phyloP scores from a whole-genome alignment of 2,329 filamentous ascomycete species.

The Cytospora paraplurivora region DNA sequence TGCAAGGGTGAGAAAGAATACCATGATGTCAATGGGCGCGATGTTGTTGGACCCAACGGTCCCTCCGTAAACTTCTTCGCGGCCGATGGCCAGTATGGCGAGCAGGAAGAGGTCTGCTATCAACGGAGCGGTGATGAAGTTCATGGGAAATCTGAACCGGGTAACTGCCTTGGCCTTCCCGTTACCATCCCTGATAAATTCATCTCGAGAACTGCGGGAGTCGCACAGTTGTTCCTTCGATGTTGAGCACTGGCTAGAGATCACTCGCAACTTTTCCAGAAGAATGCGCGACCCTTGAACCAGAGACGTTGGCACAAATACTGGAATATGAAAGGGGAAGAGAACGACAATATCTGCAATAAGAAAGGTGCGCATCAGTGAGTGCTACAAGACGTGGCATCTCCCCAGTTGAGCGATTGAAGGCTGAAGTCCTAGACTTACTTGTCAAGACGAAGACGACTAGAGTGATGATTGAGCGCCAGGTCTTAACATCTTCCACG shows the following conservation, averaged over 20 bases:
- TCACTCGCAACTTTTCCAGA: conserved; percentile 53
- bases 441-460: conserved; percentile 70
- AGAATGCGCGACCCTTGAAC: conserved; percentile 47
- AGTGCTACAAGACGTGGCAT: neutral
- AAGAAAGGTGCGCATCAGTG: neutral
- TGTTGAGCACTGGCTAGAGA: conserved; percentile 43
- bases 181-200: neutral
- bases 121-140: conserved; percentile 71
- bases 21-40: conserved; percentile 71
- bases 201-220: conserved; percentile 30
- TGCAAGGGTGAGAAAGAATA: conserved; percentile 72
- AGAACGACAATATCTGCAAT: conserved; percentile 65
- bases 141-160: conserved; percentile 62
- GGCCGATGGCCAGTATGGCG: conserved; percentile 68
- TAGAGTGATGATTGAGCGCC: conserved; percentile 71
- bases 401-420: conserved; percentile 1
- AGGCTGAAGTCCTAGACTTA: conserved; percentile 46
- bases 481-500: conserved; percentile 60
- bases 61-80: conserved; percentile 67
- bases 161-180: conserved; percentile 43
- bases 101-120: conserved; percentile 72
- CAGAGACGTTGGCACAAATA: conserved; percentile 58
- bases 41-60: conserved; percentile 68
- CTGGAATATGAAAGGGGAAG: conserved; percentile 67
- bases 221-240: conserved; percentile 33